Percentiles rank a stretch among this genome's conserved stretches.
phyloP scores from a whole-genome alignment of 805 yeast genomes.

The Saccharomycopsis schoenii region DNA sequence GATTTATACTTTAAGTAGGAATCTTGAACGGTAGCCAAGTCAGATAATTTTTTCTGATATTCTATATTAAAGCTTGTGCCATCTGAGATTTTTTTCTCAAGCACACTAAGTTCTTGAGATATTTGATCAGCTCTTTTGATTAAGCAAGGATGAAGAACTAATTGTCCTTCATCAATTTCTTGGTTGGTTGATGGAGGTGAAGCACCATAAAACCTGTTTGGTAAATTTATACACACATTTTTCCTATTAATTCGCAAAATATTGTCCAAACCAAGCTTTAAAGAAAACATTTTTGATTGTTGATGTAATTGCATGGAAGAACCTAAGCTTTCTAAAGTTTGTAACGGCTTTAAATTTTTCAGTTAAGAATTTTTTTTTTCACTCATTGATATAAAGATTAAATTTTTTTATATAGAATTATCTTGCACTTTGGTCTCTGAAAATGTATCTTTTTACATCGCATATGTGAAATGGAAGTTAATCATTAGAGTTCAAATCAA shows the following conservation, averaged over 20 bases:
- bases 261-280: not conserved
- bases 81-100: slow-evolving; percentile 34
- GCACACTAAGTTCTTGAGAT: slow-evolving; percentile 29
- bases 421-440: too few species aligned
- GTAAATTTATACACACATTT: not conserved
- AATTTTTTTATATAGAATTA: too few species aligned
- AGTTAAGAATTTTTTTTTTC: too few species aligned
- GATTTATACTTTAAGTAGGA: slow-evolving; percentile 30
- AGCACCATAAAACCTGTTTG: not conserved
- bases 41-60: slow-evolving; percentile 40
- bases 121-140: slow-evolving; percentile 37
- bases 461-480: too few species aligned
- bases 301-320: not conserved
- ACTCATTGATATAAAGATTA: too few species aligned
- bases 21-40: slow-evolving; percentile 35
- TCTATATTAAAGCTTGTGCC: slow-evolving; percentile 36
- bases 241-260: not conserved
- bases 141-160: slow-evolving; percentile 41
- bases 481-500: too few species aligned
- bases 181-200: not conserved
- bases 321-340: too few species aligned
- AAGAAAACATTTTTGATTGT: not conserved
- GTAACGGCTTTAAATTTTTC: too few species aligned
- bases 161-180: not conserved
- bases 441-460: too few species aligned